Evolutionary conservation across 2,329 filamentous ascomycete genomes (phyloP).

Genomic region (Monosporascus sp.): DNA sequence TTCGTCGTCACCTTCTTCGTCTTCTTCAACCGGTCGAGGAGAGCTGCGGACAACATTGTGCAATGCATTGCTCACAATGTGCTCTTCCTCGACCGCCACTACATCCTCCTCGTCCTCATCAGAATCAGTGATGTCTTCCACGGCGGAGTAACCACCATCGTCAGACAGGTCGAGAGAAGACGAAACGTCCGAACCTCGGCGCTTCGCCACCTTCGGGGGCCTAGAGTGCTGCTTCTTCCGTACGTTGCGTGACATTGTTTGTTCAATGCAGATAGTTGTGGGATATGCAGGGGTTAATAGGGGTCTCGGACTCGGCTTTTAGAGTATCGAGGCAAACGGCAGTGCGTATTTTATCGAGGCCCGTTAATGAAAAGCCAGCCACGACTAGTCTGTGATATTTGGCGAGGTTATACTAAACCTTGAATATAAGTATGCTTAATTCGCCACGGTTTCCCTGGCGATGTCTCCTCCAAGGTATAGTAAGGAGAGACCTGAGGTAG

Average conservation of each 20-base stretch:
- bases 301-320: slow-evolving; percentile 12
- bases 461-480: too few species aligned
- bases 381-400: slow-evolving; percentile 1
- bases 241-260: slow-evolving; percentile 49
- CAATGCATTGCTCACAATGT: slow-evolving; percentile 52
- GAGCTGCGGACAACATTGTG: slow-evolving; percentile 33
- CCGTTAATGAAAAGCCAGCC: slow-evolving; percentile 3
- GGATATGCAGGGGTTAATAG: slow-evolving; percentile 20
- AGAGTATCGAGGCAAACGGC: slow-evolving; percentile 29
- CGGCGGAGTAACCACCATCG: slow-evolving; percentile 64
- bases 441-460: too few species aligned
- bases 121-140: slow-evolving; percentile 74
- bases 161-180: slow-evolving; percentile 59
- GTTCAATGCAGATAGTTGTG: slow-evolving; percentile 16
- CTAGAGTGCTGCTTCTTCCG: slow-evolving; percentile 41
- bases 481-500: too few species aligned
- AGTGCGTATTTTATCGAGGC: slow-evolving; percentile 23
- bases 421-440: too few species aligned
- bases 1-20: slow-evolving; percentile 34
- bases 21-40: slow-evolving; percentile 47
- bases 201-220: slow-evolving; percentile 40
- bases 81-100: slow-evolving; percentile 70
- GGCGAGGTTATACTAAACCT: slow-evolving; percentile 1
- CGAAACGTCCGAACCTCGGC: slow-evolving; percentile 46
- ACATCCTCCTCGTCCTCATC: slow-evolving; percentile 76